Evolutionary conservation across 2,329 filamentous ascomycete genomes (phyloP).

Genomic region (Phyllosticta citriasiana): DNA sequence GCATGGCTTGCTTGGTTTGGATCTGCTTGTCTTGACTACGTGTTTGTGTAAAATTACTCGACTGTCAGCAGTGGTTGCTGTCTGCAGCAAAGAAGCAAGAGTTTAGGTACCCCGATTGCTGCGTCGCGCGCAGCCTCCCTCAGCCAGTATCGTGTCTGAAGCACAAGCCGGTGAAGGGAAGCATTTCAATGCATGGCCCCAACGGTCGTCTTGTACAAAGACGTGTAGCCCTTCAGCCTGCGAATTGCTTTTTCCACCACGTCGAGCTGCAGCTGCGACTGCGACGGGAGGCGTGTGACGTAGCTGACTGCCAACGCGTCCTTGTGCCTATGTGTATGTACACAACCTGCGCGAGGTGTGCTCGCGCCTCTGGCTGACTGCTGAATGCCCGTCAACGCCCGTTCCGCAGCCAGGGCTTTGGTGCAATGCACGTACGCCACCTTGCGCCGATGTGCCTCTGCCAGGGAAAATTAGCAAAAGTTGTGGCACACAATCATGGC

Average conservation of each 20-base stretch:
- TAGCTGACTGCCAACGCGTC: neutral
- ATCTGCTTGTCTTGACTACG: neutral
- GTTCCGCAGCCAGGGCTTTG: neutral
- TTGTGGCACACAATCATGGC: too few relatives aligned
- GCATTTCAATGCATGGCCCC: neutral
- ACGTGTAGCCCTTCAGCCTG: neutral
- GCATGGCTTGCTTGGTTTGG: conserved; percentile 8
- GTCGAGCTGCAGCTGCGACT: neutral
- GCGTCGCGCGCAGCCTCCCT: neutral
- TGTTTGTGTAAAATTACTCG: neutral
- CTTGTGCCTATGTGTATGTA: neutral
- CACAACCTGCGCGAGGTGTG: neutral
- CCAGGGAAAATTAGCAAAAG: too few relatives aligned
- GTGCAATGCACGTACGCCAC: neutral
- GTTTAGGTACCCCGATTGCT: neutral
- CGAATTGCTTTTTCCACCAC: neutral
- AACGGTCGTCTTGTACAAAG: neutral
- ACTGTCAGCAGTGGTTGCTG: neutral
- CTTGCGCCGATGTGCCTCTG: neutral
- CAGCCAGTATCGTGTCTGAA: neutral
- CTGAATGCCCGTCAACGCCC: neutral
- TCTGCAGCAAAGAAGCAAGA: neutral
- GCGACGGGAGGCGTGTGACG: neutral
- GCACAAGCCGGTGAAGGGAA: neutral
- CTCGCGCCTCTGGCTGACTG: neutral